Conservation (phyloP, 805 yeast genomes). For the Hanseniaspora hatyaiensis region DNA sequence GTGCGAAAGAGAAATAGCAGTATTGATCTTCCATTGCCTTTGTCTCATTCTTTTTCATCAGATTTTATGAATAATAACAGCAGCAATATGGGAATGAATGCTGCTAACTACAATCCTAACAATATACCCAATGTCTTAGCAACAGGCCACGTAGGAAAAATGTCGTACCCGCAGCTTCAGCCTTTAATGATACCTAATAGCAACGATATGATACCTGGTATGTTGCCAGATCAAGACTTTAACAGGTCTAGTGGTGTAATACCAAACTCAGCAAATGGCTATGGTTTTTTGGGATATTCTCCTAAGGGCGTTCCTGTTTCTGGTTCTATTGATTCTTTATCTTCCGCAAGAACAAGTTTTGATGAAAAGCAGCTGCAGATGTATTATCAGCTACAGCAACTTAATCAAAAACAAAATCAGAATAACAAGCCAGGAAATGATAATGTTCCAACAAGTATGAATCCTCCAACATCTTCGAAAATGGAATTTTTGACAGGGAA, state of each 20-base stretch:
- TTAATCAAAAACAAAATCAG: slow-evolving; percentile 6
- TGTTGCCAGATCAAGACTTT: background rate
- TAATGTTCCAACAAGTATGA: background rate
- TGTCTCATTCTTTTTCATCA: background rate
- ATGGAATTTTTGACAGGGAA: slow-evolving; percentile 6
- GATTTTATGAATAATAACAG: background rate
- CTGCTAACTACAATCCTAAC: background rate
- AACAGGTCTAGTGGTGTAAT: background rate
- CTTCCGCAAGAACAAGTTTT: slow-evolving; percentile 13
- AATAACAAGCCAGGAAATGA: background rate
- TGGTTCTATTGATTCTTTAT: slow-evolving; percentile 6
- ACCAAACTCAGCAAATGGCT: slow-evolving; percentile 1
- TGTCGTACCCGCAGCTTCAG: background rate
- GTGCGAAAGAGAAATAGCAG: slow-evolving; percentile 13
- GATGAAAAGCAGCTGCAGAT: slow-evolving; percentile 14
- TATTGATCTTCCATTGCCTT: slow-evolving; percentile 4
- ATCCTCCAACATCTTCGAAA: background rate
- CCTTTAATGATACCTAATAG: background rate
- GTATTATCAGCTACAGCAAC: slow-evolving; percentile 6
- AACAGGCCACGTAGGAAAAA: background rate
- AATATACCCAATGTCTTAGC: background rate
- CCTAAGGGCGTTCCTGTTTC: slow-evolving; percentile 4
- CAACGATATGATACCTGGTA: background rate
- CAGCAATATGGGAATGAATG: background rate
- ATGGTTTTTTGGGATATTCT: background rate